phyloP scores from a whole-genome alignment of 176 grass and related monocot genomes.

The Ananas comosus region DNA sequence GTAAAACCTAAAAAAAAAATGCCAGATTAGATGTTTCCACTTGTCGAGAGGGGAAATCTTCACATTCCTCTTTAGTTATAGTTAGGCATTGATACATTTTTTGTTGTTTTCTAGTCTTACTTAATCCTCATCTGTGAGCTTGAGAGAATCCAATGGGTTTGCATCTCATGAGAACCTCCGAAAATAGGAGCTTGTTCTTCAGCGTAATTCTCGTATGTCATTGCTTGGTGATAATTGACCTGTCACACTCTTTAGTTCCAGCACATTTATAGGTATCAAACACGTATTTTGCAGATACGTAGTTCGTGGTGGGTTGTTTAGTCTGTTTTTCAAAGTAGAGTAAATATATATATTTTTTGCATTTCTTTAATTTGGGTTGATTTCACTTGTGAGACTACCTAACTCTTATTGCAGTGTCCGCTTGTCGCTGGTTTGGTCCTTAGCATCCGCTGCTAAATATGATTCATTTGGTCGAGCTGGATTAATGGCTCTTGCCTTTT shows the following conservation, averaged over 20 bases:
- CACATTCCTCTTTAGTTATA: too few relatives aligned
- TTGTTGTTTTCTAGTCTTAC: too few relatives aligned
- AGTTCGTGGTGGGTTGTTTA: background rate
- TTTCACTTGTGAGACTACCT: conserved; percentile 1
- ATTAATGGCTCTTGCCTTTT: conserved; percentile 87
- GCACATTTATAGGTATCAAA: background rate
- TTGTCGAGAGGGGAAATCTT: too few relatives aligned
- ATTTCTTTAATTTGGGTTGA: background rate
- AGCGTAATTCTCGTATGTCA: too few relatives aligned
- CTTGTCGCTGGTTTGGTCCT: conserved; percentile 57
- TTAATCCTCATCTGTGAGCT: too few relatives aligned
- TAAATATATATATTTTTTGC: background rate
- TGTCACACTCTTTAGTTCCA: too few relatives aligned
- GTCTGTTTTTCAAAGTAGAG: background rate
- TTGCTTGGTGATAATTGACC: too few relatives aligned
- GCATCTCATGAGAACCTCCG: too few relatives aligned
- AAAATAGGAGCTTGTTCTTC: too few relatives aligned
- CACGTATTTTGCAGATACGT: background rate
- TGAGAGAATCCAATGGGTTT: too few relatives aligned
- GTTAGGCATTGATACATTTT: too few relatives aligned
- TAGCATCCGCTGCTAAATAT: conserved; percentile 61
- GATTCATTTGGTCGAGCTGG: conserved; percentile 87
- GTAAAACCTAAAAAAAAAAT: background rate
- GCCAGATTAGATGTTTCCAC: background rate
- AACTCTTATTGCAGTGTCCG: conserved; percentile 46